Conservation (phyloP, 1,139 yeast genomes). For the Sugiyamaella novakii region DNA sequence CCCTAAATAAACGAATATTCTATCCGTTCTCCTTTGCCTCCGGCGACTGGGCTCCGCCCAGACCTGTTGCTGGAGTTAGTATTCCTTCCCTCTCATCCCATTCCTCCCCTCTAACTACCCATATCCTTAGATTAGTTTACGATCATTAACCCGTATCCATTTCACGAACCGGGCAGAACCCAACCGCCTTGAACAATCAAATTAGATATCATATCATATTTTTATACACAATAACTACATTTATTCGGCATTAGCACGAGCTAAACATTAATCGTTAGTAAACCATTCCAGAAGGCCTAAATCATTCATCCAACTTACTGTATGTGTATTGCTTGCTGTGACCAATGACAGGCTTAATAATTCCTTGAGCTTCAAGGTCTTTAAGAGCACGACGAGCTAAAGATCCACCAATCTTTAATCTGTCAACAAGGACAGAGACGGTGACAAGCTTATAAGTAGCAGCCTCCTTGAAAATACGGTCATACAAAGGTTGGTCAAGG, state of each 20-base stretch:
- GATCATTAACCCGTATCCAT: too few species aligned
- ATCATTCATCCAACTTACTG: constrained; percentile 38
- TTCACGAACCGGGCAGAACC: constrained; percentile 4
- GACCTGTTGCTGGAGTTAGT: constrained; percentile 3
- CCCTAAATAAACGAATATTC: too few species aligned
- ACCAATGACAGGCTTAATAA: constrained; percentile 90
- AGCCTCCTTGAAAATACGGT: constrained; percentile 98
- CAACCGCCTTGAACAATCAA: background rate
- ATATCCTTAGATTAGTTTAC: too few species aligned
- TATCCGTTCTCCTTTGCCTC: background rate
- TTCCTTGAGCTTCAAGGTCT: constrained; percentile 94
- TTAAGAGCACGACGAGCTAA: constrained; percentile 96
- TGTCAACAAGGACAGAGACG: constrained; percentile 97
- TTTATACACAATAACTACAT: constrained; percentile 13
- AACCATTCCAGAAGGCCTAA: background rate
- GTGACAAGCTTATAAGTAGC: constrained; percentile 99
- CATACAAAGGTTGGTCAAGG: constrained; percentile 98
- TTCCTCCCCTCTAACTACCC: background rate
- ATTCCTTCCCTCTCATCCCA: background rate
- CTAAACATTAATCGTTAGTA: background rate
- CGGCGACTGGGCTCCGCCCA: constrained; percentile 10
- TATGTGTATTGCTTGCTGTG: constrained; percentile 98
- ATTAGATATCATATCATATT: constrained; percentile 12
- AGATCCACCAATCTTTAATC: constrained; percentile 99
- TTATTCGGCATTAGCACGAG: constrained; percentile 13